Conservation (phyloP, 441 rosid species). For the Euphorbia schlechtendalii region DNA sequence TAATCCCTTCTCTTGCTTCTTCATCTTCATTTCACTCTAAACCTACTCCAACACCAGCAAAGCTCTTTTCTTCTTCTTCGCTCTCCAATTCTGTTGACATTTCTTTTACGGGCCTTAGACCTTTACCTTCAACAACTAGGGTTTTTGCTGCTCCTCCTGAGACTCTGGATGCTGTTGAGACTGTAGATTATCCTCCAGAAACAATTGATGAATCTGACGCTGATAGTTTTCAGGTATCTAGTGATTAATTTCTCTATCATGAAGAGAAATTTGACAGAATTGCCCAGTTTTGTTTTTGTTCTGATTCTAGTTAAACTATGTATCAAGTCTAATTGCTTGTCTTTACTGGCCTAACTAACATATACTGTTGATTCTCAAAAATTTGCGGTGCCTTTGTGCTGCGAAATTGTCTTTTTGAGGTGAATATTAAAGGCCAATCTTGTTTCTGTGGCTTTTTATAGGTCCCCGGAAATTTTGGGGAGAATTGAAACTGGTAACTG, state of each 20-base stretch:
- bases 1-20: slow-evolving; percentile 27
- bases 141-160: slow-evolving; percentile 59
- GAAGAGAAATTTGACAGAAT: neutral
- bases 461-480: neutral
- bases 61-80: slow-evolving; percentile 28
- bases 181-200: slow-evolving; percentile 22
- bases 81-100: slow-evolving; percentile 19
- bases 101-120: slow-evolving; percentile 25
- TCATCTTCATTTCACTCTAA: slow-evolving; percentile 31
- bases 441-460: neutral
- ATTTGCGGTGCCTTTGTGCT: too few species aligned
- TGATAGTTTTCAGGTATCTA: slow-evolving; percentile 26
- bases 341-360: neutral
- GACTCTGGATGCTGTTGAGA: slow-evolving; percentile 33
- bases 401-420: too few species aligned
- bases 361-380: neutral
- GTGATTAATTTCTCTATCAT: too few species aligned
- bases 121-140: slow-evolving; percentile 29
- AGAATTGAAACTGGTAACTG: neutral
- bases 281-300: neutral
- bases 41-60: slow-evolving; percentile 22
- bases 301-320: neutral
- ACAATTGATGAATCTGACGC: slow-evolving; percentile 28
- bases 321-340: neutral
- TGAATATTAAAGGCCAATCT: neutral